A percentile compares a stretch with the other conserved stretches of the same genome.
Evolutionary conservation across 257 asterid species (phyloP).

Genomic region (Capsicum pubescens): DNA sequence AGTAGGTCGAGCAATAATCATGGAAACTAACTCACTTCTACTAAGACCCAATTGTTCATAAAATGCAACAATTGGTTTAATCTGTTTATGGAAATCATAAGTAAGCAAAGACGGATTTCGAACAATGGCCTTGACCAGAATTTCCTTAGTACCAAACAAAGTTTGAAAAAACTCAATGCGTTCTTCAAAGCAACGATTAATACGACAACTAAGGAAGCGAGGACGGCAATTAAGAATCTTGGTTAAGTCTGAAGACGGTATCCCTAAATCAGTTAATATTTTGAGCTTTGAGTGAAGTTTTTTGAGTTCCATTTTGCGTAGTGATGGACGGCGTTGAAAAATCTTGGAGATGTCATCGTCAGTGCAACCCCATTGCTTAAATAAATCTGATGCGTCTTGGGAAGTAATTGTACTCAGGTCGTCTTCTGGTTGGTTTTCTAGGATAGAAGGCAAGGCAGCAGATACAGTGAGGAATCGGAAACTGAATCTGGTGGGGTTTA

Average conservation of each 20-base stretch:
- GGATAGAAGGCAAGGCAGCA: slow-evolving; percentile 39
- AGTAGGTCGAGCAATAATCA: slow-evolving; percentile 76
- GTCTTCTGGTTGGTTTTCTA: slow-evolving; percentile 31
- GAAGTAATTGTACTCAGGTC: slow-evolving; percentile 23
- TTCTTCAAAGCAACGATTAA: slow-evolving; percentile 50
- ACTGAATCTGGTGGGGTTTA: slow-evolving; percentile 34
- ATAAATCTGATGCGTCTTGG: slow-evolving; percentile 47
- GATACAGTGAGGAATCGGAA: slow-evolving; percentile 38
- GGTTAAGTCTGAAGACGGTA: slow-evolving; percentile 58
- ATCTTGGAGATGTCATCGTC: slow-evolving; percentile 63
- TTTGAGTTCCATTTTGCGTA: slow-evolving; percentile 47
- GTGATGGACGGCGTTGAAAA: slow-evolving; percentile 60
- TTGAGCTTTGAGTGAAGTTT: slow-evolving; percentile 63
- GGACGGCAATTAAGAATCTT: slow-evolving; percentile 74
- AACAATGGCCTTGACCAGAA: slow-evolving; percentile 65
- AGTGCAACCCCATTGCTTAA: slow-evolving; percentile 71
- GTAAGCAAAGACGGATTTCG: slow-evolving; percentile 82
- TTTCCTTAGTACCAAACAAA: slow-evolving; percentile 62
- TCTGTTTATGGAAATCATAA: slow-evolving; percentile 63
- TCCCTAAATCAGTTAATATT: slow-evolving; percentile 58
- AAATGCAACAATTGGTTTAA: slow-evolving; percentile 61
- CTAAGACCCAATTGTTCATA: slow-evolving; percentile 68
- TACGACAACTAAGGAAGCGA: slow-evolving; percentile 62
- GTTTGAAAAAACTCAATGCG: slow-evolving; percentile 58
- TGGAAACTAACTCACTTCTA: slow-evolving; percentile 55